phyloP scores from a whole-genome alignment of 306 rosid species.

The Rosa multiflora region DNA sequence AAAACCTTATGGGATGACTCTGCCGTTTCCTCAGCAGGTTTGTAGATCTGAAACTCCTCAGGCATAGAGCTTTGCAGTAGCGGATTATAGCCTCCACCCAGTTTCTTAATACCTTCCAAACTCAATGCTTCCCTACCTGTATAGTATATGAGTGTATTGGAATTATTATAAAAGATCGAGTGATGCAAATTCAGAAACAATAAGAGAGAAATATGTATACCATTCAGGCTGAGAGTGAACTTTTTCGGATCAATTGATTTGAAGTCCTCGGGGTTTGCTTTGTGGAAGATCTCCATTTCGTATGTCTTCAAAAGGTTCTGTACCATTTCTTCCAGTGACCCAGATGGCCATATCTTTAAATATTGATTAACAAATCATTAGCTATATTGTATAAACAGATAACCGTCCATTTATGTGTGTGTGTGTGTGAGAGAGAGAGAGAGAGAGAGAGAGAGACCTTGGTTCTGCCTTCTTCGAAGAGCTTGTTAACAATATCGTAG shows the following conservation, averaged over 20 bases:
- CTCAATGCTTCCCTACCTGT: constrained; percentile 43
- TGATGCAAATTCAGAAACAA: neutral
- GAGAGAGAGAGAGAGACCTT: no score
- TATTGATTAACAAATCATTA: no score
- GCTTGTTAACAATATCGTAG: no score
- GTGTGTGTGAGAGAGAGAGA: no score
- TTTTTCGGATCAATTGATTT: no score
- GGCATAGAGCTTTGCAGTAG: constrained; percentile 57
- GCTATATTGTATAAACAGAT: no score
- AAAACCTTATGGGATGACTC: constrained; percentile 48
- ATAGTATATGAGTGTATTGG: neutral
- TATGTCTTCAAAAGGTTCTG: no score
- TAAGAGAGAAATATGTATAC: constrained; percentile 14
- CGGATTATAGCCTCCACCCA: constrained; percentile 61
- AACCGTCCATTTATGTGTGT: no score
- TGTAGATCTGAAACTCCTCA: constrained; percentile 40
- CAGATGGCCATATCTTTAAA: neutral
- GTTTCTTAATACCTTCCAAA: constrained; percentile 40
- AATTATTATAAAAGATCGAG: no score
- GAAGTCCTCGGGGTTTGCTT: constrained; percentile 27
- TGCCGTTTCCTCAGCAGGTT: constrained; percentile 50
- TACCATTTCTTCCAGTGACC: no score
- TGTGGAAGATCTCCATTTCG: constrained; percentile 30
- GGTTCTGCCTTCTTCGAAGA: no score
- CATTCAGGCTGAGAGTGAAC: no score